Evolutionary conservation across 257 asterid species (phyloP).

Genomic region (Gynochthodes officinalis): DNA sequence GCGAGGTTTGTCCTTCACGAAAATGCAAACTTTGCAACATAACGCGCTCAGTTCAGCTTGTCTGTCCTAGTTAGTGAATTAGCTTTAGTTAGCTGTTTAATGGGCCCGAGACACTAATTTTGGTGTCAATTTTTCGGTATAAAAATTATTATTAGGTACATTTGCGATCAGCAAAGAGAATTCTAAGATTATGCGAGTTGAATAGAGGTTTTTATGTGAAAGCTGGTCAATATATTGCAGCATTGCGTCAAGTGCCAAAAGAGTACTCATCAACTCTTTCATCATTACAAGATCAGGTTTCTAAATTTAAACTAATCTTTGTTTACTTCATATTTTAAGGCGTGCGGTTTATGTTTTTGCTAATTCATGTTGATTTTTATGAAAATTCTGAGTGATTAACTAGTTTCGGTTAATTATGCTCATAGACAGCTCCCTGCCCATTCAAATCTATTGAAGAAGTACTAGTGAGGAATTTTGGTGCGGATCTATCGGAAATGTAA

Average conservation of each 20-base stretch:
- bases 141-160: slow-evolving; percentile 45
- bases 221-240: slow-evolving; percentile 93
- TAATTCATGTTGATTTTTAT: background rate
- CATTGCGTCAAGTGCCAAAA: slow-evolving; percentile 75
- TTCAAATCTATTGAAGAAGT: slow-evolving; percentile 67
- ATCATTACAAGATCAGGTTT: slow-evolving; percentile 86
- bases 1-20: slow-evolving; percentile 43
- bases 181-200: slow-evolving; percentile 61
- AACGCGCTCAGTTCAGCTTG: background rate
- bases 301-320: background rate
- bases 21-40: background rate
- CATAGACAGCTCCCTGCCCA: slow-evolving; percentile 75
- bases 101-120: background rate
- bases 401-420: slow-evolving; percentile 27
- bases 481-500: slow-evolving; percentile 68
- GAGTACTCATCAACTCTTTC: slow-evolving; percentile 89
- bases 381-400: slow-evolving; percentile 6
- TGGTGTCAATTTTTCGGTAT: background rate
- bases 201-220: slow-evolving; percentile 91
- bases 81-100: background rate
- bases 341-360: no score
- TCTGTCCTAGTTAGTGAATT: background rate
- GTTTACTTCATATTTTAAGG: background rate
- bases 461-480: slow-evolving; percentile 59
- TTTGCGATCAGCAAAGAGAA: slow-evolving; percentile 74